phyloP scores from a whole-genome alignment of 1,139 yeast genomes.

The Kazachstania sp. region DNA sequence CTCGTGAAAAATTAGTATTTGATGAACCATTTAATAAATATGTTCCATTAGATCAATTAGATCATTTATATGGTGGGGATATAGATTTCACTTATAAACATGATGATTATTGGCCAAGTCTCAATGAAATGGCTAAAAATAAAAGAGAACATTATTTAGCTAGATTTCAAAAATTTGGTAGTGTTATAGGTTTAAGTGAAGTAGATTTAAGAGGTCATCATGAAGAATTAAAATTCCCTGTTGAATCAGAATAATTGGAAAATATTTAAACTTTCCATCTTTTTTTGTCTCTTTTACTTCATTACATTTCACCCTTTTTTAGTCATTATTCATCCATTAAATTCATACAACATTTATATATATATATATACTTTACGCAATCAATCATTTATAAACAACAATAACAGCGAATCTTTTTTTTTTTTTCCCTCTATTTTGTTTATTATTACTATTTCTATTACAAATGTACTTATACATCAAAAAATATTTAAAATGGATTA shows the following conservation, averaged over 20 bases:
- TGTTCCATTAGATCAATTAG: slow-evolving; percentile 75
- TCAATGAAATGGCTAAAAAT: slow-evolving; percentile 48
- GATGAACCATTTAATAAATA: slow-evolving; percentile 80
- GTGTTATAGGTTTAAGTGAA: slow-evolving; percentile 72
- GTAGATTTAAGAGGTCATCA: slow-evolving; percentile 58
- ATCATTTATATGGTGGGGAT: slow-evolving; percentile 72
- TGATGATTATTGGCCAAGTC: slow-evolving; percentile 67
- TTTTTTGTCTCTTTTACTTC: no score
- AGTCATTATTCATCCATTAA: no score
- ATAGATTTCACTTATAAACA: slow-evolving; percentile 79
- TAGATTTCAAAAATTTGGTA: slow-evolving; percentile 62
- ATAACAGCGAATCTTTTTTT: no score
- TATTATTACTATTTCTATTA: no score
- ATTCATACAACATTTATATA: no score
- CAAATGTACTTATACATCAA: not conserved
- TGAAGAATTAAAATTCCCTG: slow-evolving; percentile 40
- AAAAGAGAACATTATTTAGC: slow-evolving; percentile 50
- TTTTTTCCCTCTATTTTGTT: no score
- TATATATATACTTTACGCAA: no score
- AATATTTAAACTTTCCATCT: no score
- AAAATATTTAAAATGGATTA: slow-evolving; percentile 50
- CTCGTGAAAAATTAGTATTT: slow-evolving; percentile 83
- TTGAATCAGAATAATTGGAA: slow-evolving; percentile 6
- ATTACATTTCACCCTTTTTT: no score
- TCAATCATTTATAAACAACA: not conserved